Evolutionary conservation across 768 basidiomycete species (phyloP).

Genomic region (Pisolithus microcarpus): DNA sequence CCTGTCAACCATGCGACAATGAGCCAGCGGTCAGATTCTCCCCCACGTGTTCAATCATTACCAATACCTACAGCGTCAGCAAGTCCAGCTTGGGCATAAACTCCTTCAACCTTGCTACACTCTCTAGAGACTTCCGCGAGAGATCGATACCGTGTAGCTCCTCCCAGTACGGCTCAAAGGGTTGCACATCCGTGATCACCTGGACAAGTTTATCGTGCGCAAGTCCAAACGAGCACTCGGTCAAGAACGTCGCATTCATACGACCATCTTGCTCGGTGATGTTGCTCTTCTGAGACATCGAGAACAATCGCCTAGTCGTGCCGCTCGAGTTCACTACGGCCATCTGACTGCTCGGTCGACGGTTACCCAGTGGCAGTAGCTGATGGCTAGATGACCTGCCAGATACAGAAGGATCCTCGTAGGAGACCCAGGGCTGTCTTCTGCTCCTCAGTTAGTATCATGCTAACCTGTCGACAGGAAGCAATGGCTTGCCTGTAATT

Average conservation of each 20-base stretch:
- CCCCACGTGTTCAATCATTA: neutral
- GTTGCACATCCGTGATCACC: slow-evolving; percentile 90
- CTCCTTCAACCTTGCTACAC: slow-evolving; percentile 73
- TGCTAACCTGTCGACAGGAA: slow-evolving; percentile 1
- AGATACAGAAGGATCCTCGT: slow-evolving; percentile 46
- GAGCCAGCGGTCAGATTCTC: slow-evolving; percentile 4
- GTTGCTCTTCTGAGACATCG: slow-evolving; percentile 37
- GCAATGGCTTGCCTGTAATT: slow-evolving; percentile 45
- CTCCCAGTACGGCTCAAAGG: slow-evolving; percentile 95
- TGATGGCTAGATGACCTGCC: slow-evolving; percentile 38
- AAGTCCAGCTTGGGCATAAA: slow-evolving; percentile 78
- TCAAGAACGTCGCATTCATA: slow-evolving; percentile 67
- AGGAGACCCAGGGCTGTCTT: slow-evolving; percentile 45
- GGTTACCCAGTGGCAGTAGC: slow-evolving; percentile 39
- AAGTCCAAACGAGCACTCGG: slow-evolving; percentile 94
- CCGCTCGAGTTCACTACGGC: slow-evolving; percentile 14
- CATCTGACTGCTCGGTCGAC: slow-evolving; percentile 32
- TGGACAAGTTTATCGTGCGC: slow-evolving; percentile 88
- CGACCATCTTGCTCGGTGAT: slow-evolving; percentile 25
- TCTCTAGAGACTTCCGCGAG: slow-evolving; percentile 49
- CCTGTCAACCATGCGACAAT: slow-evolving; percentile 32
- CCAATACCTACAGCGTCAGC: slow-evolving; percentile 60
- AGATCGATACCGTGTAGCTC: slow-evolving; percentile 68
- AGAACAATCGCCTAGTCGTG: slow-evolving; percentile 36
- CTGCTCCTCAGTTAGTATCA: slow-evolving; percentile 5